Evolutionary conservation across 208 protist genomes (phyloP), one percentile per base, ranked within the genome.

Genomic region (Naegleria lovaniensis): DNA sequence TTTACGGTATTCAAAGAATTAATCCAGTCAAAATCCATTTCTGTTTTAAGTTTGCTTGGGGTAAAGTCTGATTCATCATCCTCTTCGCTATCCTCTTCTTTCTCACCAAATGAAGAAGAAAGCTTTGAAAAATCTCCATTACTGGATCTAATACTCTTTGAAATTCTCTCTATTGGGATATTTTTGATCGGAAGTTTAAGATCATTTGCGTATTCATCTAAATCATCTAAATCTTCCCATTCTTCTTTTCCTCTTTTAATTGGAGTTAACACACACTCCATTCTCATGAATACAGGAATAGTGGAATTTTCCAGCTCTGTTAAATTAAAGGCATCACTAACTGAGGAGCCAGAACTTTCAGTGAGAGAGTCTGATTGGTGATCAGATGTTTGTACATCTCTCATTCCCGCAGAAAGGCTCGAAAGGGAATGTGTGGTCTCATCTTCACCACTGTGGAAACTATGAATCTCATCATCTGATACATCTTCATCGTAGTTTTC

Each of bases 231-330:
- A 9, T 29, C 29, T 9, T 79, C 2, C 67, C 67, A 79, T 36
- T 33, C 25, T 36, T 79, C 67, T 25, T 79, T 19, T 13, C n/a
- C 67, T 33, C 29, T 79, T 33, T 2, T 33, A 36, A 36, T 79
- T 79, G 67, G 67, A 36, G 67, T 36, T 36, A 88, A 43, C 6
- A 88, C 85, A 88, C 41, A 88, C 33, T 88, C 85, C 85, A 88
- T 88, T 39, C 85, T 19, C 85, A 88, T 88, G 15, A 88, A 88
- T 36, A 88, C 85, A 4, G 85, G 85, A 6, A 88, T 13, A 29
- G 13, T 58, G 11, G 43, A n/a, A 58, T 29, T 58, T 15, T 88
- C 85, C 5, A 88, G 33, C 2, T 88, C n/a, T 6, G 41, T 13
- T 7, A 22, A 15, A 39, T 88, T 29, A n/a, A 22, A 16, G n/a